phyloP scores from a whole-genome alignment of 2,329 filamentous ascomycete species.

The Trichoderma afroharzianum region DNA sequence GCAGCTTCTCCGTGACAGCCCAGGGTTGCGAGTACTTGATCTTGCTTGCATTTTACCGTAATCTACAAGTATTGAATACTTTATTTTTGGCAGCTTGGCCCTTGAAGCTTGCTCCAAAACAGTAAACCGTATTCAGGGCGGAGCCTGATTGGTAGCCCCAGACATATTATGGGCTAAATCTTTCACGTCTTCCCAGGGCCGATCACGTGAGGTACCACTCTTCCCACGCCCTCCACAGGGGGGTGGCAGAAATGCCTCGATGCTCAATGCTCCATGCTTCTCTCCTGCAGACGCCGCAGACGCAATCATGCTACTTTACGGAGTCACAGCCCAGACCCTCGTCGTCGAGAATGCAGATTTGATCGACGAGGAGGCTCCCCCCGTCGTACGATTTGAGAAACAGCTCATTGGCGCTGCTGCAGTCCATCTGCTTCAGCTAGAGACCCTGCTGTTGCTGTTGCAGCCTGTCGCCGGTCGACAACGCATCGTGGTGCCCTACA shows the following conservation, averaged over 20 bases:
- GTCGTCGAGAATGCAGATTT: constrained; percentile 10
- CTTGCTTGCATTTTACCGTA: not conserved
- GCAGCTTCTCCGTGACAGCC: not conserved
- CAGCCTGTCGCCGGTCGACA: not conserved
- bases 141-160: not conserved
- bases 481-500: not conserved
- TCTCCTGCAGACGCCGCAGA: constrained; percentile 18
- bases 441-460: not conserved
- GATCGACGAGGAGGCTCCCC: constrained; percentile 10
- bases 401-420: constrained; percentile 13
- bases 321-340: not conserved
- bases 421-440: constrained; percentile 7
- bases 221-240: not conserved
- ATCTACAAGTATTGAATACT: not conserved
- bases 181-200: not conserved
- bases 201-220: not conserved
- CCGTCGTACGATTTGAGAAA: constrained; percentile 17
- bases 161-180: constrained; percentile 17
- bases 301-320: constrained; percentile 13
- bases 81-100: not conserved
- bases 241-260: not conserved
- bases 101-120: not conserved
- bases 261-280: not conserved
- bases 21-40: not conserved
- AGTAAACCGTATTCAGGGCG: constrained; percentile 5